Evolutionary conservation across 495 filamentous ascomycete genomes (phyloP), one percentile per base, ranked within the genome.

Genomic region (Penicillium alfredii): DNA sequence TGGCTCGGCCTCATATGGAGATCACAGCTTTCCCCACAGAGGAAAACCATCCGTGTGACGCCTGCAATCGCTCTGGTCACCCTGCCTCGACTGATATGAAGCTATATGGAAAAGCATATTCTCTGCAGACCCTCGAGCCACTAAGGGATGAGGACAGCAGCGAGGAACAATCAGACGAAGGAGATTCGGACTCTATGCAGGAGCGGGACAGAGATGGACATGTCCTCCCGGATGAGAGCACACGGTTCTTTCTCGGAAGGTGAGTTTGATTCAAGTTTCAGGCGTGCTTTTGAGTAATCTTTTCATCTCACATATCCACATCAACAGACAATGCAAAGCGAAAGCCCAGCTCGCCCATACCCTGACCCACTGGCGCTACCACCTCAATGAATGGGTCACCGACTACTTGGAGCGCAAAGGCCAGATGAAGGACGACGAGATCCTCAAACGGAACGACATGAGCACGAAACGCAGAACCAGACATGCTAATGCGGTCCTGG

Each of bases 281-380:
- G n/a, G n/a, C n/a, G n/a, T n/a, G n/a, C n/a, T n/a, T 8, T 4
- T 25, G 11, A 25, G 8, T n/a, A 25, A 25, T 8, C 7, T 15
- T 10, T 34, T 8, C 9, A 35, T 27, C 19, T 12, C 18, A 35
- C 24, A n/a, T 35, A 32, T 40, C 30, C 5, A 6, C n/a, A 22
- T 33, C 12, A 29, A 12, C 29, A 72, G 72, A 42, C 69, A 71
- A 41, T 92, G 86, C 69, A 76, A 71, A 41, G 57, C 49, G 30
- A 88, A 86, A 51, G 82, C 86, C 5, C 61, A 71, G 36, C 77
- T 77, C 10, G 81, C 81, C 0, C 86, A 90, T 47, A 71, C 67
- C 0, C 66, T 90, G 2, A 68, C 71, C 1, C 86, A 92, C 57
- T 92, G 86, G 86, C 80, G 82, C 26, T 74, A 73, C 47, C 74